Conservation (phyloP, 768 basidiomycete genomes). For the Lentinus tigrinus region DNA sequence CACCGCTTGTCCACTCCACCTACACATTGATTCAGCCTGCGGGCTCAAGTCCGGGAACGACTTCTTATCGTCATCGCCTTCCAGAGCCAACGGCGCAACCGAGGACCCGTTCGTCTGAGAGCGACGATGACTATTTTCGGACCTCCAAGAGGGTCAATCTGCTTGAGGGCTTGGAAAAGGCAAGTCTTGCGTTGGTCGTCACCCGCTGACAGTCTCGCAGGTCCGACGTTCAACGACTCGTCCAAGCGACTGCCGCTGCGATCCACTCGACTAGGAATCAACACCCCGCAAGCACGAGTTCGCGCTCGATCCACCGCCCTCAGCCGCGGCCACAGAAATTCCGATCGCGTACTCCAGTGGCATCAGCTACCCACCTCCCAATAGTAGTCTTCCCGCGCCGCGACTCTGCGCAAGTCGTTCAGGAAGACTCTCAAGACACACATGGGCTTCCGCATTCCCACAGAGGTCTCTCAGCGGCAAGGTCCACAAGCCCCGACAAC, state of each 20-base stretch:
- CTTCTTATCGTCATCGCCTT: too few species aligned
- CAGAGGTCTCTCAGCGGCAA: constrained; percentile 24
- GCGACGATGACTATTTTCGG: too few species aligned
- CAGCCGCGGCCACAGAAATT: constrained; percentile 42
- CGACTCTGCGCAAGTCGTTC: constrained; percentile 83
- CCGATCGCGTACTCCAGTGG: constrained; percentile 52
- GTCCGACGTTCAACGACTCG: constrained; percentile 41
- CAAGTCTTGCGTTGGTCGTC: too few species aligned
- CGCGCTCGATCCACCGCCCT: constrained; percentile 58
- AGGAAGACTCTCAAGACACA: constrained; percentile 75
- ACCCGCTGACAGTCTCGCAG: constrained; percentile 25
- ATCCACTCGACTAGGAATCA: constrained; percentile 66
- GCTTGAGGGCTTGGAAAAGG: too few species aligned
- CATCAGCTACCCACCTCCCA: constrained; percentile 8
- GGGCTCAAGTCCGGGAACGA: too few species aligned
- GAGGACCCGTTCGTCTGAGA: too few species aligned
- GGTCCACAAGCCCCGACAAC: background rate
- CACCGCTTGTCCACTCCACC: too few species aligned
- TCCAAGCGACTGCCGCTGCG: constrained; percentile 49
- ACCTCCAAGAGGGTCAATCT: too few species aligned
- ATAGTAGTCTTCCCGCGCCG: constrained; percentile 21
- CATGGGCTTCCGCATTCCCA: constrained; percentile 81
- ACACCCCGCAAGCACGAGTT: constrained; percentile 61
- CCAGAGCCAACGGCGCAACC: too few species aligned
- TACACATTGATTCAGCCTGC: too few species aligned